Conservation (phyloP, 1,284 basidiomycete genomes). For the Leccinum subrobustum region DNA sequence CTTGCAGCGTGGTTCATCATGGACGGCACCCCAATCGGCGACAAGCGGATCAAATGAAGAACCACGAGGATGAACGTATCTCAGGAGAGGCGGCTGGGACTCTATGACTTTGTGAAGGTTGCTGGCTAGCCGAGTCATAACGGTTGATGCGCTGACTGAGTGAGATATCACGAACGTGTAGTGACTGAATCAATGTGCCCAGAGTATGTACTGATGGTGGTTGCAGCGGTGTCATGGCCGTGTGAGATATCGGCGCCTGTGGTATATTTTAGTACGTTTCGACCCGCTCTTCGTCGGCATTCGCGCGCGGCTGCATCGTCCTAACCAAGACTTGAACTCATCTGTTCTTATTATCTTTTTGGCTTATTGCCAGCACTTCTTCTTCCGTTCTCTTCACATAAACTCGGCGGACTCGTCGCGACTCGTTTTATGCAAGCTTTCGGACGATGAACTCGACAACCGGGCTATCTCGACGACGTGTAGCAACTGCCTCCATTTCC, state of each 20-base stretch:
- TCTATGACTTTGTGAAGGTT: background rate
- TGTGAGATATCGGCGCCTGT: background rate
- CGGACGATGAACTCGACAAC: constrained; percentile 40
- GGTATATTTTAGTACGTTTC: background rate
- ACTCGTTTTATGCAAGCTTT: constrained; percentile 24
- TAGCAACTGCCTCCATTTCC: constrained; percentile 40
- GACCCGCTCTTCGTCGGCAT: background rate
- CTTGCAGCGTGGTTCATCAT: constrained; percentile 6
- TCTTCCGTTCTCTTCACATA: background rate
- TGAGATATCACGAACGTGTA: background rate
- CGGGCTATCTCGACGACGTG: constrained; percentile 55
- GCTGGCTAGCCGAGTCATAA: background rate
- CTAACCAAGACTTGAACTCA: background rate
- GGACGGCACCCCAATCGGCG: constrained; percentile 4
- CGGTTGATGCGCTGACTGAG: too few relatives aligned
- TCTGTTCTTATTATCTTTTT: constrained; percentile 3
- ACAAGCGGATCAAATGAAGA: constrained; percentile 20
- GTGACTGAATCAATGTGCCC: background rate
- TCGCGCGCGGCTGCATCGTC: constrained; percentile 1
- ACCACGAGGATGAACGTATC: constrained; percentile 10
- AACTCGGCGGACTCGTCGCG: background rate
- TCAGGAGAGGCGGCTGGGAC: constrained; percentile 1
- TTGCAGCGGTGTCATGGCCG: background rate
- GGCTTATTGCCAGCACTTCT: constrained; percentile 1
- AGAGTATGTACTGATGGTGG: too few relatives aligned